phyloP scores from a whole-genome alignment of 805 yeast genomes.

The Starmerella potacharoeniae region DNA sequence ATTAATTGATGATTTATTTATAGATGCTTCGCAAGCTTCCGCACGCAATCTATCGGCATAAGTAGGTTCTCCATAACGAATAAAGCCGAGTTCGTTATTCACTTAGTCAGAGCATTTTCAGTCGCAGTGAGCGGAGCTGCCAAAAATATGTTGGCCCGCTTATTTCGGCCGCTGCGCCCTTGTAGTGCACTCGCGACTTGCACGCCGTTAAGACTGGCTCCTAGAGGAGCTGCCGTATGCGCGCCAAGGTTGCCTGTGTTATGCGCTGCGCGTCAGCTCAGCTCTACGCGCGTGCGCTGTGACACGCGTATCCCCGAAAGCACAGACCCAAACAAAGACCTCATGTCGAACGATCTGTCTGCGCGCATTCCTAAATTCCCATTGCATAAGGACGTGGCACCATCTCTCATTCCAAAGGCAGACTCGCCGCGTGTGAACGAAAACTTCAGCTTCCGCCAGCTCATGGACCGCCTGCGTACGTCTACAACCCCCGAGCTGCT shows the following conservation, averaged over 20 bases:
- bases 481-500: constrained; percentile 58
- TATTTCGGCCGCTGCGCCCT: background rate
- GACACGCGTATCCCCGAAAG: constrained; percentile 17
- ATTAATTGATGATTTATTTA: background rate
- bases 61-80: too few relatives aligned
- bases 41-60: background rate
- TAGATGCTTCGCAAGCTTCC: background rate
- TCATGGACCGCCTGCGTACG: constrained; percentile 44
- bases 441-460: constrained; percentile 44
- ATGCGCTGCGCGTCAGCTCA: background rate
- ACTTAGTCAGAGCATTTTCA: background rate
- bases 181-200: background rate
- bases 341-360: constrained; percentile 35
- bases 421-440: constrained; percentile 65
- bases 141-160: background rate
- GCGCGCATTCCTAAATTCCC: constrained; percentile 60
- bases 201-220: too few relatives aligned
- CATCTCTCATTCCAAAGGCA: constrained; percentile 61
- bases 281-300: background rate
- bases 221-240: too few relatives aligned
- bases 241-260: too few relatives aligned
- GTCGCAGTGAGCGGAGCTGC: background rate
- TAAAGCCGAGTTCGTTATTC: background rate
- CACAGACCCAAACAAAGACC: constrained; percentile 18
- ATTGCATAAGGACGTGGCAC: constrained; percentile 49